phyloP scores from a whole-genome alignment of 768 basidiomycete species.

The Suillus plorans region DNA sequence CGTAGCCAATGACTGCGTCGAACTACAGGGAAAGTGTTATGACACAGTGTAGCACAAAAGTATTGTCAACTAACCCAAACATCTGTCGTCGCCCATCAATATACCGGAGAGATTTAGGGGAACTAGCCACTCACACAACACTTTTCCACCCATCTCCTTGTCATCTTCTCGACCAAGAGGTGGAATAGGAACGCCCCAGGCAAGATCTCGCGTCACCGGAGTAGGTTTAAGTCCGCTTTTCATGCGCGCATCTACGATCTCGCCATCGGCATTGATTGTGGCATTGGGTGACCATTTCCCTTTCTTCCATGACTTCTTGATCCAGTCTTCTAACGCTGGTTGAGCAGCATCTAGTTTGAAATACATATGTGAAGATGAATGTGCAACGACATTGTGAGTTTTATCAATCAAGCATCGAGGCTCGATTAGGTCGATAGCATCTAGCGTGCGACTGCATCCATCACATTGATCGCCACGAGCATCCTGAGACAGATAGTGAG shows the following conservation, averaged over 20 bases:
- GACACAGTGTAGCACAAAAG: neutral
- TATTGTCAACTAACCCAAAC: constrained; percentile 74
- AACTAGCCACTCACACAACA: constrained; percentile 73
- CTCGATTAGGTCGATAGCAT: constrained; percentile 89
- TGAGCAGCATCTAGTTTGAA: constrained; percentile 84
- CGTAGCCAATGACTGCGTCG: constrained; percentile 95
- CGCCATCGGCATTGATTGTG: constrained; percentile 85
- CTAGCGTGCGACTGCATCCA: constrained; percentile 85
- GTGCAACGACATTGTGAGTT: constrained; percentile 72
- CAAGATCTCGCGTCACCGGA: constrained; percentile 90
- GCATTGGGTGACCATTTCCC: constrained; percentile 95
- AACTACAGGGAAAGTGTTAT: constrained; percentile 53
- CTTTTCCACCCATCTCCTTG: constrained; percentile 88
- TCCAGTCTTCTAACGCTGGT: constrained; percentile 82
- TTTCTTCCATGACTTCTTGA: constrained; percentile 70
- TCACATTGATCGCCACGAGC: constrained; percentile 99
- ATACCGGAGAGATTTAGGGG: constrained; percentile 6
- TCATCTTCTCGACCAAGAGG: constrained; percentile 67
- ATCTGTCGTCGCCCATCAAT: constrained; percentile 45
- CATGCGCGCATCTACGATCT: constrained; percentile 86
- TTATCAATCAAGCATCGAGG: constrained; percentile 92
- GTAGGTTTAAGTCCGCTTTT: constrained; percentile 84
- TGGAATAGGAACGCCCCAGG: constrained; percentile 96
- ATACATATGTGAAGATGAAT: constrained; percentile 89
- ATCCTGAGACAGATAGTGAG: constrained; percentile 49